Base-by-base conservation (phyloP, 805 yeast species). In the Candida palmyrensis region DNA sequence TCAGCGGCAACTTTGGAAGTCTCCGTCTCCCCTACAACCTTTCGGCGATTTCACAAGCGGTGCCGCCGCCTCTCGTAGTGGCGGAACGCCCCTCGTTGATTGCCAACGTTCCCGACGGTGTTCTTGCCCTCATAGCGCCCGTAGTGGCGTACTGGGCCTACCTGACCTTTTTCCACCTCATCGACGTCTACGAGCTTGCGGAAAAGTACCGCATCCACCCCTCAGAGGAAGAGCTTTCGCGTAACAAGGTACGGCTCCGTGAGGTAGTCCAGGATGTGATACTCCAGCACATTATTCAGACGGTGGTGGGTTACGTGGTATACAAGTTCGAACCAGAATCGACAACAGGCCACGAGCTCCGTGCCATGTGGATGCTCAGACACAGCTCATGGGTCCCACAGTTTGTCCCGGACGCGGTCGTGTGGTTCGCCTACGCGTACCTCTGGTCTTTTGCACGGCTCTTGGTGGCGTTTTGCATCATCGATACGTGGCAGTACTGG, bases 401-500 rank as follows among this genome's bases (percentile, higher is more conserved):
- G 6, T 48, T 48, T 20, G 38, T 75, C 2, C 82, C 88, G 10
- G 66, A 71, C 40, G 44, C 51, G 12, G 44, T 63, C 7, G 66
- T 84, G 18, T 71, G 68, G 43, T 53, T 67, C 30, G 48, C 68
- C 15, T 87, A 85, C 58, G 68, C 72, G 65, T 77, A 77, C 47
- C 85, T 82, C 4, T 51, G 77, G 45, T 79, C 96, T 1, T 27
- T 62, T 1, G 18, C 75, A n/a, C 78, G 77, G 44, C 57, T 87
- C 20, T 30, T 61, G 10, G 29, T 68, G 19, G 96, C 94, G 3
- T 80, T 88, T 49, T 52, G 77, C 32, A 64, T 92, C 41, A 73
- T 92, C 47, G 98, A 92, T 56, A 73, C 95, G 3, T 92, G 98
- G 98, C 98, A 92, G 62, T 92, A 84, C 59, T 77, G 78, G 69